phyloP scores from a whole-genome alignment of 768 basidiomycete genomes.

The Boletellus emodensis region DNA sequence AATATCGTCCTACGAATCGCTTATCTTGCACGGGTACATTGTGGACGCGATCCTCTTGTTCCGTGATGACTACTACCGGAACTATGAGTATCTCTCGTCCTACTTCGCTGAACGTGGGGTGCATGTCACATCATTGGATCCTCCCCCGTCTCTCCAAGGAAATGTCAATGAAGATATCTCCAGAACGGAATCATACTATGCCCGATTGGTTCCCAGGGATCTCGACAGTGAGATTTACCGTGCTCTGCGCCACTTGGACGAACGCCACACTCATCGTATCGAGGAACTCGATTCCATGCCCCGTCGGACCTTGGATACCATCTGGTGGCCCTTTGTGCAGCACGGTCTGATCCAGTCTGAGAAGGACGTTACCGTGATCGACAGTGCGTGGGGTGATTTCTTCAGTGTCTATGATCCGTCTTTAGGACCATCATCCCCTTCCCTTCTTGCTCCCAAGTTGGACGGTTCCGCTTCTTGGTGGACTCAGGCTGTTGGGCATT shows the following conservation, averaged over 20 bases:
- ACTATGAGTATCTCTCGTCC: constrained; percentile 72
- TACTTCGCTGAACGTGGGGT: constrained; percentile 78
- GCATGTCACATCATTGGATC: constrained; percentile 47
- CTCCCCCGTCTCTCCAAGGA: constrained; percentile 52
- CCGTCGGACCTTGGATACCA: constrained; percentile 62
- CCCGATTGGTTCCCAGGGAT: constrained; percentile 37
- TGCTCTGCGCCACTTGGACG: constrained; percentile 57
- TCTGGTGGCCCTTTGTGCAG: constrained; percentile 99
- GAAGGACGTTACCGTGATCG: constrained; percentile 82
- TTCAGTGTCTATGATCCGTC: constrained; percentile 65
- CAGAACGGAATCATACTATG: constrained; percentile 72
- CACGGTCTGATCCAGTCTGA: constrained; percentile 68
- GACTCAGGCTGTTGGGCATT: constrained; percentile 92
- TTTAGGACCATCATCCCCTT: constrained; percentile 19
- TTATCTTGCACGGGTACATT: constrained; percentile 84
- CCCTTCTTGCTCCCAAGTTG: constrained; percentile 57
- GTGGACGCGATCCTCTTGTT: constrained; percentile 84
- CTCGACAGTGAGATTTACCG: constrained; percentile 39
- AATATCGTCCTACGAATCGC: constrained; percentile 89
- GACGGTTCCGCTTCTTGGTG: constrained; percentile 98
- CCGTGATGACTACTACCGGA: constrained; percentile 81
- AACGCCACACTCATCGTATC: constrained; percentile 62
- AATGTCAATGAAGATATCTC: constrained; percentile 44
- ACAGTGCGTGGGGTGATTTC: constrained; percentile 84
- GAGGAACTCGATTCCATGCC: constrained; percentile 75